Percentiles rank a stretch among this genome's conserved stretches.
Evolutionary conservation across 2,329 filamentous ascomycete genomes (phyloP).

Genomic region (Aspergillus calidoustus): DNA sequence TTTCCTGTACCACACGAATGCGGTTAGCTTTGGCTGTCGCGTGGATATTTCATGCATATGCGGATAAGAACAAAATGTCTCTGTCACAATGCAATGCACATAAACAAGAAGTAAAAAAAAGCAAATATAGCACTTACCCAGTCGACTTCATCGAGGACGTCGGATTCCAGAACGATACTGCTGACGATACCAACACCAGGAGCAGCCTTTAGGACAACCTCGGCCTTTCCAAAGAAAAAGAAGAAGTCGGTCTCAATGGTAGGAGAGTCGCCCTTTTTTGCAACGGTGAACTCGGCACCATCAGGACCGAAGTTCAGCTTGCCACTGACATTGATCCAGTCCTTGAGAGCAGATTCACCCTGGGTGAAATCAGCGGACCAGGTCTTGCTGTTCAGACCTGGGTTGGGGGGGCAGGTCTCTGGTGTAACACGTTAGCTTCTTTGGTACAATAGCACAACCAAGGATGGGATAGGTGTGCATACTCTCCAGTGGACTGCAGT

Average conservation of each 20-base stretch:
- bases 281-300: slow-evolving; percentile 81
- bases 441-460: background rate
- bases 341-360: slow-evolving; percentile 58
- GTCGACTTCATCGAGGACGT: slow-evolving; percentile 93
- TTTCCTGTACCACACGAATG: slow-evolving; percentile 33
- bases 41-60: slow-evolving; percentile 11
- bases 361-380: slow-evolving; percentile 47
- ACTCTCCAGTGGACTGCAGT: slow-evolving; percentile 69
- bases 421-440: slow-evolving; percentile 27
- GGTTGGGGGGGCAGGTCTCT: slow-evolving; percentile 67
- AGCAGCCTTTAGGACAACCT: slow-evolving; percentile 82
- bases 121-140: slow-evolving; percentile 76
- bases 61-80: slow-evolving; percentile 3
- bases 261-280: slow-evolving; percentile 77
- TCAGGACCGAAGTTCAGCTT: slow-evolving; percentile 67
- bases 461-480: slow-evolving; percentile 9
- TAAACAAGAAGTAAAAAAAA: background rate
- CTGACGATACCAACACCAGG: slow-evolving; percentile 90
- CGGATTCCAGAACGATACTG: slow-evolving; percentile 89
- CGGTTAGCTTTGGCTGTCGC: slow-evolving; percentile 58
- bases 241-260: slow-evolving; percentile 89
- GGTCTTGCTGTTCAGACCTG: slow-evolving; percentile 63
- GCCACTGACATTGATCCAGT: slow-evolving; percentile 70
- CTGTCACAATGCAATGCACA: slow-evolving; percentile 35
- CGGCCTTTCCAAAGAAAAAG: slow-evolving; percentile 95